These are phyloP conservation scores for Cladosporium sp. DNA, from an alignment of 2,329 filamentous ascomycete species.

Conservation along the genomic window DNA sequence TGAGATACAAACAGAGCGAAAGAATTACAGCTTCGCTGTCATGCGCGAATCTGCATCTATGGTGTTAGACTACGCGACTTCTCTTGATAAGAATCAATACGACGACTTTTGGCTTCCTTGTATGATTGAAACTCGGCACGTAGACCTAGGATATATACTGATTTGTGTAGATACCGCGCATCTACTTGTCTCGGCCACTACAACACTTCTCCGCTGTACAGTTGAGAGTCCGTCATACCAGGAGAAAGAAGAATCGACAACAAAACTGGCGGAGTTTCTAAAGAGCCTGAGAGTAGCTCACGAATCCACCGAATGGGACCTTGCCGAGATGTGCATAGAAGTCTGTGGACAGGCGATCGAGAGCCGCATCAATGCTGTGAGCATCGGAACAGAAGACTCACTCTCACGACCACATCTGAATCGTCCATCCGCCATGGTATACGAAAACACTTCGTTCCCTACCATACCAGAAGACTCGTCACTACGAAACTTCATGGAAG, in stretches of 20 bases:
- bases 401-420: background rate
- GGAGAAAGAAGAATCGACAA: slow-evolving; percentile 45
- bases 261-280: background rate
- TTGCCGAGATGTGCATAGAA: slow-evolving; percentile 52
- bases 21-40: slow-evolving; percentile 36
- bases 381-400: too few relatives aligned
- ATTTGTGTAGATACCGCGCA: slow-evolving; percentile 43
- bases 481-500: too few relatives aligned
- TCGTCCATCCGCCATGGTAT: background rate
- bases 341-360: slow-evolving; percentile 35
- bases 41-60: slow-evolving; percentile 47
- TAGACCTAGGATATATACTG: background rate
- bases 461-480: too few relatives aligned
- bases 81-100: slow-evolving; percentile 44
- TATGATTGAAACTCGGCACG: background rate
- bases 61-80: slow-evolving; percentile 48
- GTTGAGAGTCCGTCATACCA: slow-evolving; percentile 47
- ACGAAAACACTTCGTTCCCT: too few relatives aligned
- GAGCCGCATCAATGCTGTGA: slow-evolving; percentile 29
- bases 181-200: slow-evolving; percentile 52
- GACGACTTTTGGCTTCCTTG: slow-evolving; percentile 49
- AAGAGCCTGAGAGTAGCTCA: background rate
- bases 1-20: slow-evolving; percentile 21
- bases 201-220: slow-evolving; percentile 48
- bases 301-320: slow-evolving; percentile 41